A percentile compares a stretch with the other conserved stretches of the same genome.
Evolutionary conservation across 257 asterid genomes (phyloP).

Genomic region (Cynanchum wilfordii): DNA sequence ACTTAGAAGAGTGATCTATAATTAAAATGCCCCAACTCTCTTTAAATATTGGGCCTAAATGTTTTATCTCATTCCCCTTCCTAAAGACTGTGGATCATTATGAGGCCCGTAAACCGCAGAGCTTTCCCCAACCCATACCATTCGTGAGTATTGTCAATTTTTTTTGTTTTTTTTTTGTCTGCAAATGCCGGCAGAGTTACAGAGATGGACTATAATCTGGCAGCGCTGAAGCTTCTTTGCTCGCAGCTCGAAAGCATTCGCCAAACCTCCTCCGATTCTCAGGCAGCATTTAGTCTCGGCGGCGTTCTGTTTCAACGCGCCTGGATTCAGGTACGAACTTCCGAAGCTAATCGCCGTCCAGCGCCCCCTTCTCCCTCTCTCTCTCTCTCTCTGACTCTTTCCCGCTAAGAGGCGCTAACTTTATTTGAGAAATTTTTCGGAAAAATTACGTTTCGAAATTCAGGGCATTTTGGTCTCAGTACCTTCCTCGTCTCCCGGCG

Average conservation of each 20-base stretch:
- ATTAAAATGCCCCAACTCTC: too few relatives aligned
- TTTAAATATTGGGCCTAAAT: too few relatives aligned
- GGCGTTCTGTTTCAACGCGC: conserved; percentile 92
- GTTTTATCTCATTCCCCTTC: too few relatives aligned
- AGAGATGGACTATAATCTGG: conserved; percentile 67
- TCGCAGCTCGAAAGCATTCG: conserved; percentile 50
- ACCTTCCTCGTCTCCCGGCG: conserved; percentile 24
- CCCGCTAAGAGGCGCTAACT: neutral
- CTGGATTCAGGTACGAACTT: conserved; percentile 66
- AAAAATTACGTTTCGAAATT: conserved; percentile 2
- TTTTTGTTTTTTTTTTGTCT: too few relatives aligned
- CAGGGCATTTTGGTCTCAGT: conserved; percentile 68
- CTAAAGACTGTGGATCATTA: neutral
- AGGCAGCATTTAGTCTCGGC: conserved; percentile 50
- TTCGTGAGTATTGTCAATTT: neutral
- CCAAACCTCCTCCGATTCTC: conserved; percentile 30
- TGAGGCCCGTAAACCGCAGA: neutral
- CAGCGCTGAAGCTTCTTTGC: conserved; percentile 77
- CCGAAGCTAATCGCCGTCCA: neutral
- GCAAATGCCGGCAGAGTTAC: neutral
- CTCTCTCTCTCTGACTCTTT: neutral
- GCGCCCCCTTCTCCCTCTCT: neutral
- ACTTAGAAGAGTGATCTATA: too few relatives aligned
- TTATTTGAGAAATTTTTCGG: neutral
- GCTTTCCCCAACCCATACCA: neutral